Conservation (phyloP, 2,329 filamentous ascomycete genomes). For the Mariannaea elegans region DNA sequence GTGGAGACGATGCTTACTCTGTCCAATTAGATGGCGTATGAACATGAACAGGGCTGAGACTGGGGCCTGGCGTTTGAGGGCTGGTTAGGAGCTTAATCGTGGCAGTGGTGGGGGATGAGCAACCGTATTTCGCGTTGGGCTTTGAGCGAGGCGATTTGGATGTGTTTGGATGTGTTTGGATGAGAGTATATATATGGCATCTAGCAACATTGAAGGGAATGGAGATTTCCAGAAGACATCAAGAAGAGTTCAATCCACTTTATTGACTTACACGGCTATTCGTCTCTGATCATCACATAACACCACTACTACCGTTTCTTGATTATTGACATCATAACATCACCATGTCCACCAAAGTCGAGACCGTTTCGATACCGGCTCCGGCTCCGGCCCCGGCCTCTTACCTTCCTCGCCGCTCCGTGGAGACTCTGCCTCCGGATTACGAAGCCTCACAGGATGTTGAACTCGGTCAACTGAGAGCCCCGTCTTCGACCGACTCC, state of each 20-base stretch:
- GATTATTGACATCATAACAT: not conserved
- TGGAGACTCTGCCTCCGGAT: conserved; percentile 41
- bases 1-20: too few relatives aligned
- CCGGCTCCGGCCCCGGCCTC: conserved; percentile 1
- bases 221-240: not conserved
- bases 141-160: not conserved
- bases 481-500: conserved; percentile 40
- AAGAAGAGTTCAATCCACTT: too few relatives aligned
- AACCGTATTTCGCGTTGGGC: conserved; percentile 19
- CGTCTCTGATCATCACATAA: not conserved
- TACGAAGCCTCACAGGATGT: conserved; percentile 34
- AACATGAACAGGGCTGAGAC: conserved; percentile 21
- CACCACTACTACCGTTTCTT: not conserved
- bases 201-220: not conserved
- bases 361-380: not conserved
- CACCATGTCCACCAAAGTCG: conserved; percentile 24
- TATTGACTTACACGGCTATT: too few relatives aligned
- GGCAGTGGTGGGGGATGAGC: not conserved
- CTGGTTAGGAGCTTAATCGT: not conserved
- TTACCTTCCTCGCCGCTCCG: conserved; percentile 17
- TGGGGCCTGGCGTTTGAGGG: not conserved
- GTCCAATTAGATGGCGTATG: conserved; percentile 24
- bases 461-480: conserved; percentile 38
- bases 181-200: conserved; percentile 1
- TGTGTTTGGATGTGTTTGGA: not conserved